Percentiles rank a stretch among this genome's conserved stretches.
phyloP scores from a whole-genome alignment of 345 rosid species.

The Lepidium aucheri region DNA sequence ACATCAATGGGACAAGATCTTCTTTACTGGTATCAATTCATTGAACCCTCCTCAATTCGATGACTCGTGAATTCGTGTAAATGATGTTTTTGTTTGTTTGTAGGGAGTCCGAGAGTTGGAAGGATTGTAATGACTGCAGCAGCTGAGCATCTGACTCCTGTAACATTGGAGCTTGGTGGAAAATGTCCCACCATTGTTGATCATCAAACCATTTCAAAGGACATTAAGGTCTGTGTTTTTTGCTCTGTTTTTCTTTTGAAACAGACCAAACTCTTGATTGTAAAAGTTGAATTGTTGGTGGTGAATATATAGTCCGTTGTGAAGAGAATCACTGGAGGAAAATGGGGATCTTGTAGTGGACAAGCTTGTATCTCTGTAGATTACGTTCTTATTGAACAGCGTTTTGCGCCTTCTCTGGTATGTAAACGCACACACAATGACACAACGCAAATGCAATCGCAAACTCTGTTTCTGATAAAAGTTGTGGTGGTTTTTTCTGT shows the following conservation, averaged over 20 bases:
- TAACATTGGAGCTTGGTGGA: slow-evolving; percentile 84
- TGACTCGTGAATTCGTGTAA: background rate
- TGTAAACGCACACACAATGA: background rate
- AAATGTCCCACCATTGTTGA: slow-evolving; percentile 74
- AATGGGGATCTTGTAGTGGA: slow-evolving; percentile 77
- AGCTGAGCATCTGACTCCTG: slow-evolving; percentile 75
- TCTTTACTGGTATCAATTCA: slow-evolving; percentile 54
- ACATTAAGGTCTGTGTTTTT: slow-evolving; percentile 38
- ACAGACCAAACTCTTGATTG: background rate
- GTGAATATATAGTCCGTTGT: slow-evolving; percentile 24
- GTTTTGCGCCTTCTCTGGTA: slow-evolving; percentile 52
- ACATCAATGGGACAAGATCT: slow-evolving; percentile 86
- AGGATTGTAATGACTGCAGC: slow-evolving; percentile 69
- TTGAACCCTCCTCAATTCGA: background rate
- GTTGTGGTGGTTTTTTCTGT: slow-evolving; percentile 15
- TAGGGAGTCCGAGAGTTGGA: slow-evolving; percentile 74
- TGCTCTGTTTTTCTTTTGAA: slow-evolving; percentile 13
- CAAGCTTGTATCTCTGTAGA: slow-evolving; percentile 77
- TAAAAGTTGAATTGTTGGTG: slow-evolving; percentile 23
- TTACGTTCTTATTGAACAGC: slow-evolving; percentile 63
- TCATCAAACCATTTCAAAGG: slow-evolving; percentile 32
- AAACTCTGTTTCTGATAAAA: background rate
- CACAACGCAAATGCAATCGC: background rate
- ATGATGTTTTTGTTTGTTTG: background rate
- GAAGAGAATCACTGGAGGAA: slow-evolving; percentile 71